Percentiles rank a stretch among this genome's conserved stretches.
Evolutionary conservation across 2,329 filamentous ascomycete species (phyloP).

Genomic region (Claviceps lovelessii): DNA sequence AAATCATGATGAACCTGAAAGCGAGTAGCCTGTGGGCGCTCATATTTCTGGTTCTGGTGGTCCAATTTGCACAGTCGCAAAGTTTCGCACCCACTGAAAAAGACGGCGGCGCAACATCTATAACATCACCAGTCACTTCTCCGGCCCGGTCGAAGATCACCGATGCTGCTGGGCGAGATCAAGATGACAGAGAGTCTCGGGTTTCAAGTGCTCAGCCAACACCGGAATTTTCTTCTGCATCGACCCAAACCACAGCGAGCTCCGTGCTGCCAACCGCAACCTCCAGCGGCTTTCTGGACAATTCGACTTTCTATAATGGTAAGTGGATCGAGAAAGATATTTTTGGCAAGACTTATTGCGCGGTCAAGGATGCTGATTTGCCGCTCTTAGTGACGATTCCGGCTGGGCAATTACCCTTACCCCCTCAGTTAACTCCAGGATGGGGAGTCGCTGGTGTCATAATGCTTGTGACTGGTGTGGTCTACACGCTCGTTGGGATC

Average conservation of each 20-base stretch:
- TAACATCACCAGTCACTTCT: slow-evolving; percentile 1
- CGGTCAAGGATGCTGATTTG: slow-evolving; percentile 1
- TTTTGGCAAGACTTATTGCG: background rate
- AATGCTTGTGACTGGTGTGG: slow-evolving; percentile 55
- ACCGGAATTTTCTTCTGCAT: background rate
- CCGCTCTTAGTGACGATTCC: slow-evolving; percentile 28
- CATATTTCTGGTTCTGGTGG: slow-evolving; percentile 23
- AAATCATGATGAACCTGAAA: slow-evolving; percentile 20
- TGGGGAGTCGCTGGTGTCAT: slow-evolving; percentile 67
- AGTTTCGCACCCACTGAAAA: slow-evolving; percentile 18
- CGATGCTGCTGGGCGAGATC: background rate
- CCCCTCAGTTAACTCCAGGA: slow-evolving; percentile 64
- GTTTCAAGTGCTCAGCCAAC: background rate
- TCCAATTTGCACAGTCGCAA: slow-evolving; percentile 24
- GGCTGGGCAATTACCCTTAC: slow-evolving; percentile 49
- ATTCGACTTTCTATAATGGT: slow-evolving; percentile 23
- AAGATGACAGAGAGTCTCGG: background rate
- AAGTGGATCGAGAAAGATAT: slow-evolving; percentile 4
- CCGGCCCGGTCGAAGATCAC: background rate
- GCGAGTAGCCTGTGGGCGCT: slow-evolving; percentile 22
- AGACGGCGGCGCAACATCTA: slow-evolving; percentile 15
- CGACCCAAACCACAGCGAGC: background rate
- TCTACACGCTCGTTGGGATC: slow-evolving; percentile 65
- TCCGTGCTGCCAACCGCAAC: slow-evolving; percentile 3
- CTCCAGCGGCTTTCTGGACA: slow-evolving; percentile 10